Evolutionary conservation across 441 rosid species (phyloP), one percentile per base, ranked within the genome.

Genomic region (Gossypium laxum): DNA sequence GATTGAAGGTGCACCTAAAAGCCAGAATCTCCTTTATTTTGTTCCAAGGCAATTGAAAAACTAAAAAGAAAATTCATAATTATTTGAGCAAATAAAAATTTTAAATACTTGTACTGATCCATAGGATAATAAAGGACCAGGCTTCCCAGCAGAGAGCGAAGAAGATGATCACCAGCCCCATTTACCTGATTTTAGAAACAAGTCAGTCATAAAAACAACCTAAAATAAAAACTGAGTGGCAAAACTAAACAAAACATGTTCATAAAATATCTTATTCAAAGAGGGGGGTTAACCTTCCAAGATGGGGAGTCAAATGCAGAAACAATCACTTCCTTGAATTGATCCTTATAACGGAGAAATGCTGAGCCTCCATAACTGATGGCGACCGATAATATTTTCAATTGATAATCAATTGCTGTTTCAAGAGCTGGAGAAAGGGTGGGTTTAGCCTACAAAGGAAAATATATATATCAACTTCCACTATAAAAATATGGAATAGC

Each of bases 351-450:
- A 59, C 70, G 84, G 71, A 95, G 95, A 81, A 95, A 90, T 22
- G 96, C 82, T 73, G 91, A 84, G 59, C 97, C 99, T 76, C 89
- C 99, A 77, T 88, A 92, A 76, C 82, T 91, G 82, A 95, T 89
- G 69, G 98, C 87, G 76, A 92, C 92, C 52, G 99, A 95, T 73
- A 92, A 77, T 59, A 92, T 80, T 82, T 92, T 91, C 78, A 95
- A 82, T 64, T 95, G 99, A 82, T 89, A 95, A 87, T 91, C 98
- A 78, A 95, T 90, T 72, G 95, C 84, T 43, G 92, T 80, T 84
- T 95, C 98, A 81, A 95, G 96, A 32, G 98, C 99, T 51, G 97
- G 99, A 78, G 99, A 95, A 71, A 95, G 77, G 50, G 92, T 76
- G 17, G 86, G 90, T 80, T 91, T 92, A 75, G 82, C 88, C 92